These are phyloP conservation scores for Physocladia obscura DNA, from an alignment of 192 early-diverging fungal species.

Conservation along the genomic window DNA sequence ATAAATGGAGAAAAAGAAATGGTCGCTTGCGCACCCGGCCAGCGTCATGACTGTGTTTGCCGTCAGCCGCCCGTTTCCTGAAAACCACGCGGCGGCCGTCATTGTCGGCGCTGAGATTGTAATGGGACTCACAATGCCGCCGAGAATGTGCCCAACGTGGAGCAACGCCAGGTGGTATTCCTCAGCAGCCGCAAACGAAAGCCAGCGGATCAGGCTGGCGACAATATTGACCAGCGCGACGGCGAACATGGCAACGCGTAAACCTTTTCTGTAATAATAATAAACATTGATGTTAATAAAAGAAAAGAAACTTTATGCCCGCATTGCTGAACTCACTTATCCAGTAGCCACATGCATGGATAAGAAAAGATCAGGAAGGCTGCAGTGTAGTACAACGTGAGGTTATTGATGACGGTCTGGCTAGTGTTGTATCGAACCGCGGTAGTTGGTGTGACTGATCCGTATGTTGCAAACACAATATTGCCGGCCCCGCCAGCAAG, in stretches of 20 bases:
- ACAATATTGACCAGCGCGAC: neutral
- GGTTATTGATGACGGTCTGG: neutral
- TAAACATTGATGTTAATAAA: too few species aligned
- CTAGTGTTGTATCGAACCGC: neutral
- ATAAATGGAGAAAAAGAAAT: neutral
- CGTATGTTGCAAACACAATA: neutral
- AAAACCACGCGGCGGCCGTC: constrained; percentile 30
- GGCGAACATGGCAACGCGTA: neutral
- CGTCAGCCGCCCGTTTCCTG: constrained; percentile 26
- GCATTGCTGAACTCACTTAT: too few species aligned
- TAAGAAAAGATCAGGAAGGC: neutral
- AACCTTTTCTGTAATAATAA: neutral
- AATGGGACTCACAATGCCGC: neutral
- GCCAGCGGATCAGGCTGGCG: constrained; percentile 10
- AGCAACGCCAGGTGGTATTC: neutral
- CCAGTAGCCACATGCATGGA: neutral
- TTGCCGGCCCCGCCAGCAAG: neutral
- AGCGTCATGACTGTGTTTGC: constrained; percentile 36
- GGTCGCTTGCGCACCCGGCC: neutral
- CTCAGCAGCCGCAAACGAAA: neutral
- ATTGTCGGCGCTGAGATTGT: neutral
- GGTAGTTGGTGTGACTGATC: neutral
- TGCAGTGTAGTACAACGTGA: neutral
- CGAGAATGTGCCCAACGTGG: constrained; percentile 2
- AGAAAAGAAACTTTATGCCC: too few species aligned